Evolutionary conservation across 345 rosid species (phyloP).

Genomic region (Brassica incana): DNA sequence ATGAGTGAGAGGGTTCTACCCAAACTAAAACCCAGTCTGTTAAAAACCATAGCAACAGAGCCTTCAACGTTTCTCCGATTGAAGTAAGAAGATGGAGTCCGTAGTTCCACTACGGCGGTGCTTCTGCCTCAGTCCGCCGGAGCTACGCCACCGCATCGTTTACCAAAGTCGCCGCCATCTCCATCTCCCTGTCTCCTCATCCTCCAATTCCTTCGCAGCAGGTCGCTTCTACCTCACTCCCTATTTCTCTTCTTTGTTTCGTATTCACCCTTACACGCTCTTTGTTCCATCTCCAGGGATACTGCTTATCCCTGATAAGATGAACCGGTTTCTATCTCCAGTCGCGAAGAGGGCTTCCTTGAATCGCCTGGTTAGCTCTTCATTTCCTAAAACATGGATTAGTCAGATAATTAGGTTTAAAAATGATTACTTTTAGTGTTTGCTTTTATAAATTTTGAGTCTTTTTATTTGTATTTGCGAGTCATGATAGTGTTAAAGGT

Average conservation of each 20-base stretch:
- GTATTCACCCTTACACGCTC: conserved; percentile 7
- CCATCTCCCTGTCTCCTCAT: conserved; percentile 6
- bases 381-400: not conserved
- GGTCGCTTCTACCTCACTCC: conserved; percentile 18
- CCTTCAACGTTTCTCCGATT: not conserved
- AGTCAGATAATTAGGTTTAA: not conserved
- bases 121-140: conserved; percentile 15
- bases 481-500: not conserved
- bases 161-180: conserved; percentile 3
- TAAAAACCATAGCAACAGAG: not conserved
- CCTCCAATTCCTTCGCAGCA: conserved; percentile 19
- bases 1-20: not conserved
- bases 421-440: conserved; percentile 1
- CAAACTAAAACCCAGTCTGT: not conserved
- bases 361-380: conserved; percentile 28
- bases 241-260: conserved; percentile 15
- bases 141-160: conserved; percentile 21
- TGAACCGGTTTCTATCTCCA: conserved; percentile 21
- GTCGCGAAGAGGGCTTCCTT: not conserved
- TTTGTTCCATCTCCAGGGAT: conserved; percentile 15
- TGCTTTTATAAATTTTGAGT: not conserved
- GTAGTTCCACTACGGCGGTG: not conserved
- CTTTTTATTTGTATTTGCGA: not conserved
- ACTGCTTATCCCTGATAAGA: conserved; percentile 13
- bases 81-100: not conserved